Base-by-base conservation (phyloP, 192 early-diverging fungal genomes). In the Neocallimastix lanati region DNA sequence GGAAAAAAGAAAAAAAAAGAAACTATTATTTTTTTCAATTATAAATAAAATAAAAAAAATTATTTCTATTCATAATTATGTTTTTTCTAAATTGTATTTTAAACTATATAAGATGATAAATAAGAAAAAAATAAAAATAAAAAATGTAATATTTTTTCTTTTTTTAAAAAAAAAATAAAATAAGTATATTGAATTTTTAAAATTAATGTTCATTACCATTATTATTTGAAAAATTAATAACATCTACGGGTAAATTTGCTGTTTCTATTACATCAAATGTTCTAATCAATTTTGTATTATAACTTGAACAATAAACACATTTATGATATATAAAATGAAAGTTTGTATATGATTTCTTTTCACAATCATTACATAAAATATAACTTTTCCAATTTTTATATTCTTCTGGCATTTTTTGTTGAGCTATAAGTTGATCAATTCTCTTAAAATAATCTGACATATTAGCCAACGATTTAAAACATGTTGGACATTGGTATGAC, bases 241-340 rank as follows among this genome's bases (percentile, higher is more conserved):
- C 18, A 50, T 50, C 40, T 21, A 16, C 0, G 4, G 50, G 50
- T 67, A 67, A 67, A 4, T 3, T 21, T n/a, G 50, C 50, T n/a
- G 50, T 6, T 67, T 67, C 50, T 0, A 27, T 9, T 67, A 25
- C 50, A 67, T 67, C 50, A 4, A 27, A 67, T 11, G 50, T 67
- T n/a, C n/a, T 67, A 67, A 67, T 67, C n/a, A 67, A 67, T n/a
- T 67, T 67, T n/a, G 50, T 67, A 67, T 67, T 67, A n/a, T 67
- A 67, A 27, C 30, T 33, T 33, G 30, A 33, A 11, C 30, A 33
- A 33, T 33, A 33, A 33, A 11, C 30, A 33, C 30, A 99, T 82
- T 95, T 97, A 87, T 99, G 97, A 82, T 99, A 98, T 9, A 99
- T 78, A 84, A 98, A 99, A 81, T 99, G 95, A 85, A 92, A 98